phyloP scores from a whole-genome alignment of 202 grass and related monocot genomes.

The Panicum virgatum region DNA sequence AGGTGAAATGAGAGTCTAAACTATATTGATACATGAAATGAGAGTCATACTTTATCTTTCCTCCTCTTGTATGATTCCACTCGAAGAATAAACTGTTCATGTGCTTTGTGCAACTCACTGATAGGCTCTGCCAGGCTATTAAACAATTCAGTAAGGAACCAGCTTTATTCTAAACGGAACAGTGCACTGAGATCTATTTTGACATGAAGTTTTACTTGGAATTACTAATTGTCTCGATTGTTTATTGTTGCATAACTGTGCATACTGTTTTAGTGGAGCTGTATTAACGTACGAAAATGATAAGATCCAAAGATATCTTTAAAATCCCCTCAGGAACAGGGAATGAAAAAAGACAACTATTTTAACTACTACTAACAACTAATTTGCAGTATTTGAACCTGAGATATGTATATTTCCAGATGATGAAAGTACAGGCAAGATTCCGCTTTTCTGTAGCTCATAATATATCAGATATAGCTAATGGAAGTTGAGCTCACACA shows the following conservation, averaged over 20 bases:
- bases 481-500: neutral
- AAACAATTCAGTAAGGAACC: slow-evolving; percentile 22
- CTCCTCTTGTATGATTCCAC: slow-evolving; percentile 67
- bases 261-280: neutral
- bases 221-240: neutral
- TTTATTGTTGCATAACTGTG: neutral
- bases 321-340: neutral
- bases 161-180: slow-evolving; percentile 3
- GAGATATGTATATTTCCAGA: neutral
- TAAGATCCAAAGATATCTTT: neutral
- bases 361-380: neutral
- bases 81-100: slow-evolving; percentile 70
- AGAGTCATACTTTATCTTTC: slow-evolving; percentile 64
- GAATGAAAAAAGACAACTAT: neutral
- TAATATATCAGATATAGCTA: neutral
- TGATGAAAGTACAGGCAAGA: neutral
- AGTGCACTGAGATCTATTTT: neutral
- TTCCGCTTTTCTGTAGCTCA: neutral
- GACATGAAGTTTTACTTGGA: neutral
- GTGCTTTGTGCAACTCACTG: slow-evolving; percentile 73
- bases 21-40: neutral
- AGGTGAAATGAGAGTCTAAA: slow-evolving; percentile 5
- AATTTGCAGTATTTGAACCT: neutral
- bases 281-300: neutral
- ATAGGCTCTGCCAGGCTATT: slow-evolving; percentile 88